Evolutionary conservation across 257 asterid genomes (phyloP), one percentile per base, ranked within the genome.

Genomic region (Solanum ossicruentum): DNA sequence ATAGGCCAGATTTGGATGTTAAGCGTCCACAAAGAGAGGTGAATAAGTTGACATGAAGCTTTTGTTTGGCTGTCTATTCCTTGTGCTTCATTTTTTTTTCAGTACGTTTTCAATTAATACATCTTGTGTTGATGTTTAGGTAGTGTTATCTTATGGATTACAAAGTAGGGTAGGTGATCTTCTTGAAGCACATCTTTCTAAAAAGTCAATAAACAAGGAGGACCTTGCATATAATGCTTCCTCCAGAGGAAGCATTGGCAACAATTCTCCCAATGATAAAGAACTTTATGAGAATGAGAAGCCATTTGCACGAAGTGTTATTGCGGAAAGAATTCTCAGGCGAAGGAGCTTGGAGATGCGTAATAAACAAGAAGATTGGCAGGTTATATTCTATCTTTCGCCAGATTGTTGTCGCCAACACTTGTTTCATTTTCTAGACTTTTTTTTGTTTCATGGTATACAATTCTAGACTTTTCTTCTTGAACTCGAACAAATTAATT

Each of bases 21-120:
- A 96, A 92, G 92, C 96, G 98, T 66, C 99, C 99, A 26, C 98
- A 94, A 83, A 92, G 99, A 86, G 99, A 93, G 98, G 99, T 96
- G 88, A 80, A 60, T 54, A 66, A 86, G 57, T 78, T 85, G 58
- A 21, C 83, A 65, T 86, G 57, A 65, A 28, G 65, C 77, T 51
- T 70, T 80, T 67, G 54, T 60, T 56, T 73, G 63, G 71, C 45
- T 26, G 45, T 72, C 60, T 56, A n/a, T 66, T 47, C 70, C 77
- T 57, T 67, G 9, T 69, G 75, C 45, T 71, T 84, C 47, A 23
- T 57, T 58, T 21, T 69, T 58, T 49, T 87, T 78, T 52, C 47
- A 28, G 83, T 26, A 17, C 21, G 26, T 78, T 52, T 26, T 78
- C 67, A 41, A 36, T 75, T 54, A 28, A 18, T 79, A 57, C 84